Evolutionary conservation across 768 basidiomycete genomes (phyloP).

Genomic region (Lactarius sanguifluus): DNA sequence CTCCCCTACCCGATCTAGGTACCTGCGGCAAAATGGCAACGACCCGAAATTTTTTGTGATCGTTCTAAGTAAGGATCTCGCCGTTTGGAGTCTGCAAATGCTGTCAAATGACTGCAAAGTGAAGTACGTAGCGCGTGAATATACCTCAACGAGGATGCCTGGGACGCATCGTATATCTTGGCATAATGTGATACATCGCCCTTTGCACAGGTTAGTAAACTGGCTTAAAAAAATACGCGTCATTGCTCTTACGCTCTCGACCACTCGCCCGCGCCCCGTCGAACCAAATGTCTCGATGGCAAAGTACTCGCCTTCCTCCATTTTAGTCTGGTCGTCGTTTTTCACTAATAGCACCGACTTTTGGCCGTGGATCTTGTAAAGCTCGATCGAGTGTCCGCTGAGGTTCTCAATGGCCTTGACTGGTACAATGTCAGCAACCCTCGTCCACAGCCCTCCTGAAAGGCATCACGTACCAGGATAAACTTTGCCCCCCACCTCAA

Average conservation of each 20-base stretch:
- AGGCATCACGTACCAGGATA: slow-evolving; percentile 58
- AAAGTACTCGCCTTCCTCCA: slow-evolving; percentile 99
- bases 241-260: slow-evolving; percentile 61
- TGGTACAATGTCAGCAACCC: slow-evolving; percentile 37
- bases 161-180: slow-evolving; percentile 63
- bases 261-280: slow-evolving; percentile 87
- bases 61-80: slow-evolving; percentile 79
- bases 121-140: background rate
- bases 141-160: slow-evolving; percentile 67
- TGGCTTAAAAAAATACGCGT: background rate
- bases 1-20: slow-evolving; percentile 90
- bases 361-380: slow-evolving; percentile 89
- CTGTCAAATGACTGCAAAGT: slow-evolving; percentile 19
- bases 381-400: slow-evolving; percentile 90
- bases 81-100: slow-evolving; percentile 64
- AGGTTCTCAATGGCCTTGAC: slow-evolving; percentile 94
- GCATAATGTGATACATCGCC: slow-evolving; percentile 97
- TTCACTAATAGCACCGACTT: slow-evolving; percentile 91
- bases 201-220: slow-evolving; percentile 39
- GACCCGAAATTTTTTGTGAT: slow-evolving; percentile 95
- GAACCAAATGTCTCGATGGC: slow-evolving; percentile 99
- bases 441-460: background rate
- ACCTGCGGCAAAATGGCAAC: slow-evolving; percentile 91
- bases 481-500: slow-evolving; percentile 83
- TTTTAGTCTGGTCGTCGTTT: slow-evolving; percentile 87